phyloP scores from a whole-genome alignment of 164 flowering plant species.

The Annona squamosa region DNA sequence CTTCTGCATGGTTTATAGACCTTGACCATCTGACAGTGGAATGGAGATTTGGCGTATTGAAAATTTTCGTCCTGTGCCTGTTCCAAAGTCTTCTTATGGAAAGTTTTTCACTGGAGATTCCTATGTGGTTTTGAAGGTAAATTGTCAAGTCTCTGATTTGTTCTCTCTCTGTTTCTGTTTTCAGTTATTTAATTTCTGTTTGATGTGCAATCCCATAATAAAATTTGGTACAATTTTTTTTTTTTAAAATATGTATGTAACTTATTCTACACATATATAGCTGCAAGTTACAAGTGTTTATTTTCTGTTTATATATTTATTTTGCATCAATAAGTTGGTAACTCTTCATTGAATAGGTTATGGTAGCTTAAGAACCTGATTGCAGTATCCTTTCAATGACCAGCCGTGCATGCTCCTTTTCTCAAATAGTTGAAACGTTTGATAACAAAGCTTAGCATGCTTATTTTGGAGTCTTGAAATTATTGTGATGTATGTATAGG shows the following conservation, averaged over 20 bases:
- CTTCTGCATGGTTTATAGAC: constrained; percentile 13
- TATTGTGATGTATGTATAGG: neutral
- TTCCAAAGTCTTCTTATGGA: constrained; percentile 66
- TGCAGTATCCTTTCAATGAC: neutral
- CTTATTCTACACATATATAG: neutral
- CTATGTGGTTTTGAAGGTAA: constrained; percentile 79
- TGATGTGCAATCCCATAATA: neutral
- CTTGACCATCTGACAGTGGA: constrained; percentile 80
- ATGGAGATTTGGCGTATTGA: constrained; percentile 97
- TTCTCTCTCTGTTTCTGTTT: neutral
- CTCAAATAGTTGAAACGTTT: neutral
- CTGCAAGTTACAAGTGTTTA: neutral
- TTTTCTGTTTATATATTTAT: neutral
- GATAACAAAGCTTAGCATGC: neutral
- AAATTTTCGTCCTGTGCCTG: constrained; percentile 68
- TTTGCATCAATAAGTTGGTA: neutral
- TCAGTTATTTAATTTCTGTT: neutral
- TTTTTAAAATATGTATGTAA: neutral
- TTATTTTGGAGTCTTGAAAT: neutral
- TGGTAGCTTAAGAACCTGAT: neutral
- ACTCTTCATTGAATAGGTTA: neutral
- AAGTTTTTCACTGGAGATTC: constrained; percentile 95
- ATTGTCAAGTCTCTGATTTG: constrained; percentile 4
- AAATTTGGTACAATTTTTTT: neutral
- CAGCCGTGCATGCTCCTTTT: neutral